Base-by-base conservation (phyloP, 768 basidiomycete genomes). In the Hysterangium stoloniferum region DNA sequence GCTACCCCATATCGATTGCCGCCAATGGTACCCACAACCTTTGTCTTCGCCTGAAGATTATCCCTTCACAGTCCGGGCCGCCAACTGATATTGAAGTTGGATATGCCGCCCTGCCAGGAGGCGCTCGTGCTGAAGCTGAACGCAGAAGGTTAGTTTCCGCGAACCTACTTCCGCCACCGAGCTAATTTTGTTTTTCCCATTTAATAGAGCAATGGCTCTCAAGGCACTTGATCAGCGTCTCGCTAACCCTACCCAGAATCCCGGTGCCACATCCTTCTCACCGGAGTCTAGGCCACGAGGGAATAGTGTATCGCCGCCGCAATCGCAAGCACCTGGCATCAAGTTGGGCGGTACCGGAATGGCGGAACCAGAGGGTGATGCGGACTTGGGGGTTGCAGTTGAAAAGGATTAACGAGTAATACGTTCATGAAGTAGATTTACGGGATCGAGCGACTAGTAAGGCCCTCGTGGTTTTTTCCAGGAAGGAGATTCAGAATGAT, bases 201-300 rank as follows among this genome's bases (percentile, higher is more conserved):
- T 48, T 17, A 8, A 22, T 61, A 96, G 95, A 58, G 92, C 94
- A 1, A 80, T 99, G 73, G 96, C 96, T 27, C 71, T 99, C 60
- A 96, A 97, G 66, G 96, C 96, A 3, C 77, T 99, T 31, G 96
- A 99, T 59, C 93, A 96, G 60, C 79, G 93, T 27, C 66, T 98
- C 46, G 91, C 94, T 27, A 82, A 76, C 54, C 74, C 77, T 45
- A 56, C 63, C 4, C 53, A 49, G 44, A 54, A 54, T 22, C 48
- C 53, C 1, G 48, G 48, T 17, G 53, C 48, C 3, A 37, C 53
- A 11, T 27, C 45, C 15, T 35, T 47, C 12, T 32, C 22, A 27
- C 42, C 42, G n/a, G 2, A 25, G 24, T 42, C 28, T 27, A 42
- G 24, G 29, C 32, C 37, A 31, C 49, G 49, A 27, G 25, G 32